Percentiles rank a stretch among this genome's conserved stretches.
Evolutionary conservation across 768 basidiomycete species (phyloP).

Genomic region (Naganishia antarctica): DNA sequence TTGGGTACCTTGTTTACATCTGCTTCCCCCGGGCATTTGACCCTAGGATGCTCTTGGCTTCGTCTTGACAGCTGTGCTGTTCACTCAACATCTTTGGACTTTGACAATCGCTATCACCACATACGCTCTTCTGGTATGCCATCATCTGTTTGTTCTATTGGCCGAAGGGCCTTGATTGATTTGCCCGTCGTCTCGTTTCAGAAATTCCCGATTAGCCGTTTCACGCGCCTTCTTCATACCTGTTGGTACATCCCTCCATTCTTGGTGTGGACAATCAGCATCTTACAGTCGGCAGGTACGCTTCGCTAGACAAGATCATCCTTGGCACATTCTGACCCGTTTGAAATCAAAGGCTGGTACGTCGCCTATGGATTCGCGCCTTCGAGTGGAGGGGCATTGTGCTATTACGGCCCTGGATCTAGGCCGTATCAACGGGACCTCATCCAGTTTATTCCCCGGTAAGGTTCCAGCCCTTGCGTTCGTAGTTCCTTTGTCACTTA

Average conservation of each 20-base stretch:
- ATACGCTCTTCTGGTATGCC: conserved; percentile 41
- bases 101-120: conserved; percentile 44
- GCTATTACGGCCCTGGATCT: conserved; percentile 37
- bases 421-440: conserved; percentile 32
- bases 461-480: too few relatives aligned
- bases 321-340: background rate
- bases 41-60: conserved; percentile 37
- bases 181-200: conserved; percentile 19
- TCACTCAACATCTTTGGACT: conserved; percentile 48
- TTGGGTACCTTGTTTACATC: too few relatives aligned
- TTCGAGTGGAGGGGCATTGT: conserved; percentile 33
- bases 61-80: conserved; percentile 40
- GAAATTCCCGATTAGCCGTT: conserved; percentile 41
- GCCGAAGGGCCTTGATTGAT: background rate
- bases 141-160: too few relatives aligned
- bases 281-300: conserved; percentile 42
- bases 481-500: too few relatives aligned
- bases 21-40: too few relatives aligned
- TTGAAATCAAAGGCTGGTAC: conserved; percentile 36
- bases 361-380: conserved; percentile 34
- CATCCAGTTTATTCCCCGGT: conserved; percentile 46
- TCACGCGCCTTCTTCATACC: conserved; percentile 36
- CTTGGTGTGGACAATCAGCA: conserved; percentile 35
- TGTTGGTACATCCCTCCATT: conserved; percentile 33
- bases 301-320: background rate